Percentiles rank a stretch among this genome's conserved stretches.
phyloP scores from a whole-genome alignment of 2,329 filamentous ascomycete genomes.

The Talaromyces funiculosus region DNA sequence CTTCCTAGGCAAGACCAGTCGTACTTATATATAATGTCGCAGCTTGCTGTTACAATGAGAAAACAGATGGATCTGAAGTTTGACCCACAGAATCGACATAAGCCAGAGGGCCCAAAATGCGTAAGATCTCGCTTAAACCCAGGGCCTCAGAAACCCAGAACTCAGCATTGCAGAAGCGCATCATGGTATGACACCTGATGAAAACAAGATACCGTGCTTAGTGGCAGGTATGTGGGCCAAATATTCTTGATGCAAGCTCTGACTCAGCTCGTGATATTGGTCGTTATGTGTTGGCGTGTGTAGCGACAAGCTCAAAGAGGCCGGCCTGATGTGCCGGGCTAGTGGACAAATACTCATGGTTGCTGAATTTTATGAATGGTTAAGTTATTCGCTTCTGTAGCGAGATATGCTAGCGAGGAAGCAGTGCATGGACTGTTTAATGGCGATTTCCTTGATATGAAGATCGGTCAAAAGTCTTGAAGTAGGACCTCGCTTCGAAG shows the following conservation, averaged over 20 bases:
- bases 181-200: not conserved
- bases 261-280: not conserved
- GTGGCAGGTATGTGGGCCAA: not conserved
- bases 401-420: not conserved
- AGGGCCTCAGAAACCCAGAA: not conserved
- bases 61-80: not conserved
- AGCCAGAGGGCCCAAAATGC: not conserved
- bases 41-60: not conserved
- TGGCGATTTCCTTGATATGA: not conserved
- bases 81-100: constrained; percentile 4
- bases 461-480: not conserved
- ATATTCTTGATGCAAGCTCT: not conserved
- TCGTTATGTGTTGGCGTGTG: not conserved
- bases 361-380: not conserved
- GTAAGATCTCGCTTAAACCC: constrained; percentile 4
- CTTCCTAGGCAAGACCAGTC: not conserved
- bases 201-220: not conserved
- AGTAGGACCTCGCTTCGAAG: not conserved
- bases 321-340: not conserved
- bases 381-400: not conserved
- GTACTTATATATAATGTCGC: not conserved
- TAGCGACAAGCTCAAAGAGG: not conserved
- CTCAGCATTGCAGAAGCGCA: not conserved
- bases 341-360: not conserved
- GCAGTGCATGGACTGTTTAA: not conserved